phyloP scores from a whole-genome alignment of 768 basidiomycete species.

The Porphyrellus cyaneotinctus region DNA sequence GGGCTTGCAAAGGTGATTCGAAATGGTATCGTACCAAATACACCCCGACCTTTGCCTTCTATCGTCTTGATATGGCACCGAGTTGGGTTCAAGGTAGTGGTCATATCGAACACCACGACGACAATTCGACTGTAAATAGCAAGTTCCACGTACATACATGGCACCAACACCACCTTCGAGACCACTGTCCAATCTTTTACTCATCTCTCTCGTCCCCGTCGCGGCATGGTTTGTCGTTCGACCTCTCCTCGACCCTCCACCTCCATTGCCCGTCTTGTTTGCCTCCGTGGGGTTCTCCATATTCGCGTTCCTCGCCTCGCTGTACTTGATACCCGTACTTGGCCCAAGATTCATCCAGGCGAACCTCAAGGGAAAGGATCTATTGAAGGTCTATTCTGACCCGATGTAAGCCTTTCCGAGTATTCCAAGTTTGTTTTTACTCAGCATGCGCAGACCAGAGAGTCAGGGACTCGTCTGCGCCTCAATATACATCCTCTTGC shows the following conservation, averaged over 20 bases:
- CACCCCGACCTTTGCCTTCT: slow-evolving; percentile 54
- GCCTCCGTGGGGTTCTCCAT: slow-evolving; percentile 81
- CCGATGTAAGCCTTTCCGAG: slow-evolving; percentile 52
- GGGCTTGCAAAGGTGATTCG: neutral
- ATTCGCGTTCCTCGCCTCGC: slow-evolving; percentile 71
- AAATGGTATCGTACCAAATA: slow-evolving; percentile 49
- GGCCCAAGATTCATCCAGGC: slow-evolving; percentile 77
- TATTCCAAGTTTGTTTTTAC: neutral
- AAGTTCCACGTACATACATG: slow-evolving; percentile 7
- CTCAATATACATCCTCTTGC: slow-evolving; percentile 76
- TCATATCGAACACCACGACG: slow-evolving; percentile 5
- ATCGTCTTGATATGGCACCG: slow-evolving; percentile 45
- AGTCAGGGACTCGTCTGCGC: slow-evolving; percentile 91
- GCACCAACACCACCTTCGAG: slow-evolving; percentile 36
- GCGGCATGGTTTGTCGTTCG: slow-evolving; percentile 71
- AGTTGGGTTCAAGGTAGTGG: slow-evolving; percentile 38
- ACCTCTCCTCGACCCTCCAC: slow-evolving; percentile 65
- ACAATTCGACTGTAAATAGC: no score
- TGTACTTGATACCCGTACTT: slow-evolving; percentile 79
- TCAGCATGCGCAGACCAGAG: slow-evolving; percentile 69
- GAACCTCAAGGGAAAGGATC: slow-evolving; percentile 79
- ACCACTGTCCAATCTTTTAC: slow-evolving; percentile 48
- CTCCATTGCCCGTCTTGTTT: slow-evolving; percentile 69
- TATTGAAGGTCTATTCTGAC: slow-evolving; percentile 75
- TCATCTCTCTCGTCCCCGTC: slow-evolving; percentile 60